phyloP scores from a whole-genome alignment of 2,329 filamentous ascomycete species.

The Cladosporium oxysporum region DNA sequence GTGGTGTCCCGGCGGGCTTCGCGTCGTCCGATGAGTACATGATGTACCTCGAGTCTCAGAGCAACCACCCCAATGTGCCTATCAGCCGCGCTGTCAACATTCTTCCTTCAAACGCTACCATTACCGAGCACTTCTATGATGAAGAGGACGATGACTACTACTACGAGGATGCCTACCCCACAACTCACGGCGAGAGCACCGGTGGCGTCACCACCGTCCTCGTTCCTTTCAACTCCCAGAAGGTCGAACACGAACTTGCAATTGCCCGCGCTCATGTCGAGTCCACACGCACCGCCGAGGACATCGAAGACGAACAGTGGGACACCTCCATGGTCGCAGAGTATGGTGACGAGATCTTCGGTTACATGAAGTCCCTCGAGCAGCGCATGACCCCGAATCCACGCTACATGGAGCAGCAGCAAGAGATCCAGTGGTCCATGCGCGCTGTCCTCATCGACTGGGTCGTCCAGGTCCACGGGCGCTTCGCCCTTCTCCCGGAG shows the following conservation, averaged over 20 bases:
- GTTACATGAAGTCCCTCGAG: conserved; percentile 88
- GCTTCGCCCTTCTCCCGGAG: conserved; percentile 88
- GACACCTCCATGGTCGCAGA: conserved; percentile 98
- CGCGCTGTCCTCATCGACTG: conserved; percentile 96
- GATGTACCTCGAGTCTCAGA: conserved; percentile 9
- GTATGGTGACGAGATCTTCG: conserved; percentile 93
- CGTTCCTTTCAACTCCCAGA: conserved; percentile 70
- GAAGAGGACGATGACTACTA: conserved; percentile 72
- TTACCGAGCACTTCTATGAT: conserved; percentile 27
- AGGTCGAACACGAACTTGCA: conserved; percentile 72
- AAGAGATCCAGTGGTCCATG: conserved; percentile 99
- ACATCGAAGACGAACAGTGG: conserved; percentile 84
- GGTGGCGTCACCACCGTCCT: conserved; percentile 65
- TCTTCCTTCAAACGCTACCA: conserved; percentile 11
- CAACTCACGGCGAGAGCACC: conserved; percentile 69
- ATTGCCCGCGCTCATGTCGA: conserved; percentile 68
- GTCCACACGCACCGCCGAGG: conserved; percentile 65
- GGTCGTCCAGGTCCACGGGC: conserved; percentile 92
- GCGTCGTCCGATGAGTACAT: conserved; percentile 19
- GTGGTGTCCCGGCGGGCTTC: conserved; percentile 5
- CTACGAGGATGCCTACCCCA: conserved; percentile 70
- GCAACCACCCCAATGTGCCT: conserved; percentile 3
- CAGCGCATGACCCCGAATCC: conserved; percentile 82
- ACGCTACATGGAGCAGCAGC: conserved; percentile 95
- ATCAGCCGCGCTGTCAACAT: conserved; percentile 11